Evolutionary conservation across 176 grass and related monocot species (phyloP).

Genomic region (Carex kokanica): DNA sequence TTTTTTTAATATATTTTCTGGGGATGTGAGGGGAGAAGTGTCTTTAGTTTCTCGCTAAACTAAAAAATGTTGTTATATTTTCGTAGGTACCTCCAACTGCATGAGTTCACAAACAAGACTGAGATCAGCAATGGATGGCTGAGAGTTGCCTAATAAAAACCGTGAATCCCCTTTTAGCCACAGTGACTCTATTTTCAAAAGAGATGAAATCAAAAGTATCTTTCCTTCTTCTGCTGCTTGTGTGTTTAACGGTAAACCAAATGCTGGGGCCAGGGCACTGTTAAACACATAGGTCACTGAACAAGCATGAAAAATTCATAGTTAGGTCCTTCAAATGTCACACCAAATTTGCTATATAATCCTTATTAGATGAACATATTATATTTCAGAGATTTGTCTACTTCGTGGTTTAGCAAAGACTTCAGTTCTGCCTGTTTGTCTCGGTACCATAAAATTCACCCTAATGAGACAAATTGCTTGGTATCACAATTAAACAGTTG

Average conservation of each 20-base stretch:
- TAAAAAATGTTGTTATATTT: neutral
- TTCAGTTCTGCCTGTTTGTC: neutral
- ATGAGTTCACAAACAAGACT: slow-evolving; percentile 94
- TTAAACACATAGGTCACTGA: slow-evolving; percentile 50
- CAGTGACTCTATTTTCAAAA: slow-evolving; percentile 50
- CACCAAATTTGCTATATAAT: neutral
- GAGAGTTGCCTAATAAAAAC: slow-evolving; percentile 62
- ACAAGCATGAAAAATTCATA: neutral
- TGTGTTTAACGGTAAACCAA: slow-evolving; percentile 46
- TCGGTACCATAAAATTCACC: neutral
- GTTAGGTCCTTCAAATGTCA: slow-evolving; percentile 4
- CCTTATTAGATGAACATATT: neutral
- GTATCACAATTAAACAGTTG: neutral
- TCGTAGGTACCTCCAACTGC: slow-evolving; percentile 66
- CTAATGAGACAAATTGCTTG: neutral
- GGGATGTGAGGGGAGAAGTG: neutral
- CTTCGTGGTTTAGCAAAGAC: neutral
- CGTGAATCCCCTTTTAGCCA: slow-evolving; percentile 67
- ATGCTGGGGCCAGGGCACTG: slow-evolving; percentile 46
- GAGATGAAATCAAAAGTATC: slow-evolving; percentile 44
- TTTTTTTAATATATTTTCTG: neutral
- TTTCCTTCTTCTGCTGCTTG: slow-evolving; percentile 58
- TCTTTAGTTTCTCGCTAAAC: neutral
- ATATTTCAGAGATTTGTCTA: neutral
- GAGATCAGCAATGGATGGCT: slow-evolving; percentile 76